Conservation (phyloP, 805 yeast genomes). For the Teunomyces cretensis region DNA sequence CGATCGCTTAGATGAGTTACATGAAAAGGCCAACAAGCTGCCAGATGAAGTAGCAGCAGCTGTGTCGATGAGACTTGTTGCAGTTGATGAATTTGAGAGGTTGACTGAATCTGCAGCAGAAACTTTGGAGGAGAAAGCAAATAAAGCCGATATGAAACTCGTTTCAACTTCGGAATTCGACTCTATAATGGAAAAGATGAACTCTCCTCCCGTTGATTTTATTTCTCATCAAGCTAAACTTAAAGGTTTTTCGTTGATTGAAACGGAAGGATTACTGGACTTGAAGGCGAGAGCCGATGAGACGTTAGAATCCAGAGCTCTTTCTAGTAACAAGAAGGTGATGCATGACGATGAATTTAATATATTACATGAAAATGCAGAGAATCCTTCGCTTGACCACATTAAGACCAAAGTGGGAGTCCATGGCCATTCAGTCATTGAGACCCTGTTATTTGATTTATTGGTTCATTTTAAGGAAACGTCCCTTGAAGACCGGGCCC, state of each 20-base stretch:
- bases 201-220: conserved; percentile 11
- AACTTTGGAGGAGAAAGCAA: conserved; percentile 17
- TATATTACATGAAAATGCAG: neutral
- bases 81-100: conserved; percentile 29
- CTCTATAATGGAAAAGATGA: conserved; percentile 8
- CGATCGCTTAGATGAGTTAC: conserved; percentile 3
- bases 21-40: conserved; percentile 11
- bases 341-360: neutral
- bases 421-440: conserved; percentile 4
- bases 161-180: conserved; percentile 18
- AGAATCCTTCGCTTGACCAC: neutral
- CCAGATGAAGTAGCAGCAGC: conserved; percentile 3
- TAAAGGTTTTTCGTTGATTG: conserved; percentile 7
- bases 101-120: conserved; percentile 44
- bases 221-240: conserved; percentile 7
- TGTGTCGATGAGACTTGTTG: conserved; percentile 2
- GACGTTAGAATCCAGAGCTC: neutral
- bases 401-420: neutral
- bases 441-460: neutral
- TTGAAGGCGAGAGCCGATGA: neutral
- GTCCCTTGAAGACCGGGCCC: conserved; percentile 3
- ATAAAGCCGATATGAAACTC: conserved; percentile 15
- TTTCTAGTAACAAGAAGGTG: neutral
- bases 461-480: neutral
- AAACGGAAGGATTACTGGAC: neutral